Evolutionary conservation across 768 basidiomycete genomes (phyloP).

Genomic region (Inosperma sp.): DNA sequence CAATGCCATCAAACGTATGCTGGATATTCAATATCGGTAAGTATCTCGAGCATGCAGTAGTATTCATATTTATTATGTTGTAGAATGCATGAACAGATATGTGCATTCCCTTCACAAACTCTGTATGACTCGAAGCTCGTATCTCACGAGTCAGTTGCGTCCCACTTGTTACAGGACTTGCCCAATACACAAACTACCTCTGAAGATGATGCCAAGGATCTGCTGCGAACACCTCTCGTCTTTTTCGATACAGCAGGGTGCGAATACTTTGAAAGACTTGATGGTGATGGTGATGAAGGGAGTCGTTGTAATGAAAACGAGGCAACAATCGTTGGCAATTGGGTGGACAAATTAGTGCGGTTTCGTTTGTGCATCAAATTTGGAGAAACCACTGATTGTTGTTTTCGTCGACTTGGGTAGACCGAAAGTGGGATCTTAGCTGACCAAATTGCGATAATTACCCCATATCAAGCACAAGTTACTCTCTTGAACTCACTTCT

Average conservation of each 20-base stretch:
- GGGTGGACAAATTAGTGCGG: constrained; percentile 73
- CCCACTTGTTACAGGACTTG: constrained; percentile 68
- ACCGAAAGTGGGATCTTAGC: constrained; percentile 56
- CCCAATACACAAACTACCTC: constrained; percentile 45
- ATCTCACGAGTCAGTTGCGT: constrained; percentile 66
- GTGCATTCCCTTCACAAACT: constrained; percentile 76
- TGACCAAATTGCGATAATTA: constrained; percentile 79
- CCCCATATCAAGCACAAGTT: constrained; percentile 96
- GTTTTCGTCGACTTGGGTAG: constrained; percentile 30
- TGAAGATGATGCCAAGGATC: constrained; percentile 69
- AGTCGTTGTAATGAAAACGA: constrained; percentile 95
- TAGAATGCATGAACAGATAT: constrained; percentile 88
- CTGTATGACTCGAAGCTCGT: constrained; percentile 70
- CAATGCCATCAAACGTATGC: constrained; percentile 73
- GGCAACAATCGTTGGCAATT: constrained; percentile 74
- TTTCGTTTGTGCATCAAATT: background rate
- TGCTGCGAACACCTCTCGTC: constrained; percentile 71
- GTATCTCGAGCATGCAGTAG: constrained; percentile 21
- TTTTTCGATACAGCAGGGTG: constrained; percentile 96
- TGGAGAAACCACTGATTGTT: background rate
- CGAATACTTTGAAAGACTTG: constrained; percentile 84
- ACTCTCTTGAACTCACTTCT: constrained; percentile 74
- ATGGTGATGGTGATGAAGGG: constrained; percentile 80
- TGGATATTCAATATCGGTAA: constrained; percentile 85
- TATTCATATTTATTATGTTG: background rate